A percentile compares a stretch with the other conserved stretches of the same genome.
Evolutionary conservation across 2,329 filamentous ascomycete species (phyloP).

Genomic region (Eurotiales sp.): DNA sequence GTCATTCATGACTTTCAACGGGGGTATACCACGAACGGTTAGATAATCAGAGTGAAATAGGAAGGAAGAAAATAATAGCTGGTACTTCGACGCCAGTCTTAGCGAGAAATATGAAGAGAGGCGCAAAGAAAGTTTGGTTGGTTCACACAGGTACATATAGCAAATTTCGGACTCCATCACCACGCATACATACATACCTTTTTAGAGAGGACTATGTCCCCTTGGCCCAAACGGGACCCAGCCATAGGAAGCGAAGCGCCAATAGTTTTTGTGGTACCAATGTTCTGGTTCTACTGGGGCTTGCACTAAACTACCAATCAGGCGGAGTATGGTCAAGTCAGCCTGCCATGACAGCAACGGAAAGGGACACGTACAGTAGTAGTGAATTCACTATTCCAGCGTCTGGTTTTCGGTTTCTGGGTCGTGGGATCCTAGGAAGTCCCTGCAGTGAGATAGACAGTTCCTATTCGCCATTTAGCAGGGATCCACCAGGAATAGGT

Average conservation of each 20-base stretch:
- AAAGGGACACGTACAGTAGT: background rate
- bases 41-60: background rate
- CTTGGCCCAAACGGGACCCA: background rate
- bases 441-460: constrained; percentile 1
- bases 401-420: constrained; percentile 9
- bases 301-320: background rate
- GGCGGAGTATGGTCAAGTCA: background rate
- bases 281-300: constrained; percentile 10
- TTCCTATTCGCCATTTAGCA: background rate
- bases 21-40: background rate
- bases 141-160: constrained; percentile 3
- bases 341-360: background rate
- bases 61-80: background rate
- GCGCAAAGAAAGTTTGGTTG: constrained; percentile 3
- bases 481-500: background rate
- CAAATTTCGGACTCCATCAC: constrained; percentile 2
- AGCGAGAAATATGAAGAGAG: constrained; percentile 1
- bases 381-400: background rate
- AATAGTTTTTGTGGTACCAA: constrained; percentile 11
- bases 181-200: background rate
- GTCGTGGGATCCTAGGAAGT: constrained; percentile 1
- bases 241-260: background rate
- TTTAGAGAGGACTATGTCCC: background rate
- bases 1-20: background rate
- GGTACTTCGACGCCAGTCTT: background rate